Evolutionary conservation across 1,284 basidiomycete genomes (phyloP).

Genomic region (Schizophyllum amplum): DNA sequence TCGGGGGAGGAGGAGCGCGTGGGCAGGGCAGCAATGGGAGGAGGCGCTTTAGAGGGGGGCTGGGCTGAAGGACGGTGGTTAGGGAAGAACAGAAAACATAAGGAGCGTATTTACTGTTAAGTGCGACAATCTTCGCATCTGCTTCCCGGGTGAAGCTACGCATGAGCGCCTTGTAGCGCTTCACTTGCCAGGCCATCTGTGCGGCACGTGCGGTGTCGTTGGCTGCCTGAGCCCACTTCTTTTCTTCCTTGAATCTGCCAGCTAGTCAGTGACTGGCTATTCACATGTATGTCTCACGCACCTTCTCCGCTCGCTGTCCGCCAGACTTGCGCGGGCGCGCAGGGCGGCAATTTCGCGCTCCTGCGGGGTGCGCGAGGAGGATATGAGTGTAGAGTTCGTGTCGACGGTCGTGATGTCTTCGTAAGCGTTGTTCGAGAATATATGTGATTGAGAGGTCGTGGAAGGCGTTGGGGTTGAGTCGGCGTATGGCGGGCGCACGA

Average conservation of each 20-base stretch:
- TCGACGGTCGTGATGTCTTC: slow-evolving; percentile 47
- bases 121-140: slow-evolving; percentile 62
- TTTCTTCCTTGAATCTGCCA: slow-evolving; percentile 51
- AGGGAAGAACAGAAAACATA: too few relatives aligned
- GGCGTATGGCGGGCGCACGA: slow-evolving; percentile 21
- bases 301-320: slow-evolving; percentile 70
- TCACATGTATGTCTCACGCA: slow-evolving; percentile 22
- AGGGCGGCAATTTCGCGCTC: slow-evolving; percentile 66
- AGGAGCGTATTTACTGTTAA: slow-evolving; percentile 23
- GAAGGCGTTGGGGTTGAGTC: too few relatives aligned
- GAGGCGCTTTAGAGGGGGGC: too few relatives aligned
- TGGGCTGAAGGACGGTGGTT: too few relatives aligned
- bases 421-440: too few relatives aligned
- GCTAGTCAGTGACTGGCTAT: too few relatives aligned
- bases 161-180: slow-evolving; percentile 68
- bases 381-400: slow-evolving; percentile 53
- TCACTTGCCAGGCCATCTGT: slow-evolving; percentile 76
- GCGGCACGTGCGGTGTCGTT: slow-evolving; percentile 64
- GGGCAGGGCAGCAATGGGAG: too few relatives aligned
- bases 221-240: slow-evolving; percentile 73
- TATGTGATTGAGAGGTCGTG: too few relatives aligned
- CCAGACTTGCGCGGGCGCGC: slow-evolving; percentile 65
- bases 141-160: slow-evolving; percentile 74
- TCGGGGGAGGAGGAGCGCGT: too few relatives aligned
- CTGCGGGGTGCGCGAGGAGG: slow-evolving; percentile 48